Conservation (phyloP, 2,329 filamentous ascomycete species). For the Trichoderma koningii region DNA sequence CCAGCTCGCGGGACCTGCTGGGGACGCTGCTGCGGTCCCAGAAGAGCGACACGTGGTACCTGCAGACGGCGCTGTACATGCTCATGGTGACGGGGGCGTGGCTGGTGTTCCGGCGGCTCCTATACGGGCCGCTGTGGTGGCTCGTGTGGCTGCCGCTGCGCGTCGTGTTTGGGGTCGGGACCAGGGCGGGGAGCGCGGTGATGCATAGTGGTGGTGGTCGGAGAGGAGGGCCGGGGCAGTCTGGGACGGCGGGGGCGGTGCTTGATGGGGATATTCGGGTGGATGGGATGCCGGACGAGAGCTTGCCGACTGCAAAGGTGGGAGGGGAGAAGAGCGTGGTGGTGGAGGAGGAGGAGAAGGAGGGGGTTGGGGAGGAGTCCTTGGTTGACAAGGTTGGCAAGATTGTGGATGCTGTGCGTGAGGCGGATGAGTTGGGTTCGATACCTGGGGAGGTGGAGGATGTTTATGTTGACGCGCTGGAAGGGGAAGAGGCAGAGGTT, state of each 20-base stretch:
- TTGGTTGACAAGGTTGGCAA: slow-evolving; percentile 57
- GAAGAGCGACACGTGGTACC: slow-evolving; percentile 98
- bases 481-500: slow-evolving; percentile 30
- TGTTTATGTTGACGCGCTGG: slow-evolving; percentile 16
- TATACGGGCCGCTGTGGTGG: slow-evolving; percentile 93
- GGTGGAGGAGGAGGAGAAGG: slow-evolving; percentile 37
- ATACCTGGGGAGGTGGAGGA: slow-evolving; percentile 27
- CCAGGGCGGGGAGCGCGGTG: slow-evolving; percentile 57
- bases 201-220: slow-evolving; percentile 33
- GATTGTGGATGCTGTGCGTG: slow-evolving; percentile 52
- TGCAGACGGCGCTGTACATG: slow-evolving; percentile 86
- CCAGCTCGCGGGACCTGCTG: slow-evolving; percentile 72
- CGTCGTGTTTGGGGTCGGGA: slow-evolving; percentile 60
- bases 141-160: slow-evolving; percentile 81
- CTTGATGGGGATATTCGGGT: slow-evolving; percentile 38
- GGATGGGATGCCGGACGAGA: slow-evolving; percentile 44
- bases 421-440: slow-evolving; percentile 35
- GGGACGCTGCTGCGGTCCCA: slow-evolving; percentile 79
- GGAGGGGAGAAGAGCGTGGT: slow-evolving; percentile 35
- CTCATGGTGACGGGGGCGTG: slow-evolving; percentile 76
- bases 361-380: slow-evolving; percentile 40
- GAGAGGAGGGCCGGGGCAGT: slow-evolving; percentile 30
- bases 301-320: slow-evolving; percentile 54
- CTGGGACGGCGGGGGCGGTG: slow-evolving; percentile 34
- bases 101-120: slow-evolving; percentile 79